phyloP scores from a whole-genome alignment of 106 monocot genomes.

The Acorus gramineus region DNA sequence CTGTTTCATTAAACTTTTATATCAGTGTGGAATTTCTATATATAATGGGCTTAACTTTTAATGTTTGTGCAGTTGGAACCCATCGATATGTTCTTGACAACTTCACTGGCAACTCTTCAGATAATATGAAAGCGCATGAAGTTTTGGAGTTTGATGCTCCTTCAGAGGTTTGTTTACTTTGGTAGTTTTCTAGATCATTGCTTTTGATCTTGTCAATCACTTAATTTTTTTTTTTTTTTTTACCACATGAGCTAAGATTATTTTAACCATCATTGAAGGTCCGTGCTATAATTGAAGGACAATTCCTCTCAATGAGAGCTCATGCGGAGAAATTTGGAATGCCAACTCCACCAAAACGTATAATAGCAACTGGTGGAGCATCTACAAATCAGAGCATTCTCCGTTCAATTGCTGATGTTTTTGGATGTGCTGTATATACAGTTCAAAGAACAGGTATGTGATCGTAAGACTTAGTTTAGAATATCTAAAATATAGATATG shows the following conservation, averaged over 20 bases:
- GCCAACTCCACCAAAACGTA: slow-evolving; percentile 70
- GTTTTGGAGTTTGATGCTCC: slow-evolving; percentile 27
- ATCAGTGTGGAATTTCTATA: no score
- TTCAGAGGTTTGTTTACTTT: slow-evolving; percentile 18
- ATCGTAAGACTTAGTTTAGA: no score
- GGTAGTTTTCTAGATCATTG: no score
- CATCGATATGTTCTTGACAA: slow-evolving; percentile 62
- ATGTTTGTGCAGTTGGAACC: slow-evolving; percentile 41
- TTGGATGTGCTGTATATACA: slow-evolving; percentile 70
- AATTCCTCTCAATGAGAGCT: slow-evolving; percentile 81
- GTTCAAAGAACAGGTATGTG: slow-evolving; percentile 77
- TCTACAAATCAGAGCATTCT: slow-evolving; percentile 72
- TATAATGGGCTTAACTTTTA: neutral
- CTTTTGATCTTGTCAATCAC: no score
- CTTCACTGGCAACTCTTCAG: slow-evolving; percentile 19
- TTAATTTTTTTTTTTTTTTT: neutral
- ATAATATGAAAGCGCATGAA: slow-evolving; percentile 15
- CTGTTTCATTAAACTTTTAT: no score
- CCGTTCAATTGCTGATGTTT: slow-evolving; percentile 45
- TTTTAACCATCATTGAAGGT: slow-evolving; percentile 23
- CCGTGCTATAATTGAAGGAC: slow-evolving; percentile 81
- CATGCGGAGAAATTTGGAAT: slow-evolving; percentile 89
- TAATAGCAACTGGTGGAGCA: slow-evolving; percentile 92
- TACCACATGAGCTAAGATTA: neutral
- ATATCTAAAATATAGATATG: no score